Conservation (phyloP, 345 rosid species). For the Durio zibethinus region DNA sequence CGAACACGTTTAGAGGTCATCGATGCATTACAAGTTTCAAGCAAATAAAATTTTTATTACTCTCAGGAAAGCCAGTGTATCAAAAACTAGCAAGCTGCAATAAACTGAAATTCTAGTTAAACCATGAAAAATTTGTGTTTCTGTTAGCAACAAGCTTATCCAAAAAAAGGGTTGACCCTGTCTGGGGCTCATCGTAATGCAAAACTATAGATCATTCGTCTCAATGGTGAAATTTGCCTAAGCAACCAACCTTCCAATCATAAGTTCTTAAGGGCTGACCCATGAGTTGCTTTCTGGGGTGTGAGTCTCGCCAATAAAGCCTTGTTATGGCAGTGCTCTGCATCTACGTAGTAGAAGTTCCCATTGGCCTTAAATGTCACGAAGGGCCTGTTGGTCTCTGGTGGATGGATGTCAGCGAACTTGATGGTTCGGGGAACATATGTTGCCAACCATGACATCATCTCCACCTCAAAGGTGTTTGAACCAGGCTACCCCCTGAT, state of each 20-base stretch:
- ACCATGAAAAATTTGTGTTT: neutral
- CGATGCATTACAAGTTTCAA: neutral
- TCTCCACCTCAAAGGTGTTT: conserved; percentile 84
- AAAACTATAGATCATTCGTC: neutral
- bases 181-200: neutral
- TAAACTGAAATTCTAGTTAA: neutral
- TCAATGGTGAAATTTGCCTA: neutral
- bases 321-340: conserved; percentile 84
- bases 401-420: conserved; percentile 68
- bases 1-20: neutral
- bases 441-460: conserved; percentile 89
- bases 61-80: neutral
- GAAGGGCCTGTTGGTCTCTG: conserved; percentile 80
- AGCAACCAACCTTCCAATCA: conserved; percentile 17
- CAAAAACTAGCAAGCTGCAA: neutral
- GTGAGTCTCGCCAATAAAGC: conserved; percentile 79
- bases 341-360: conserved; percentile 65
- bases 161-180: neutral
- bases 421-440: conserved; percentile 55
- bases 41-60: conserved; percentile 10
- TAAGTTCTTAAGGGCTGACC: conserved; percentile 85
- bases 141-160: neutral
- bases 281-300: conserved; percentile 57
- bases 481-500: conserved; percentile 92
- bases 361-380: conserved; percentile 86